Conservation (phyloP, 345 rosid genomes). For the Carallia pectinifolia region DNA sequence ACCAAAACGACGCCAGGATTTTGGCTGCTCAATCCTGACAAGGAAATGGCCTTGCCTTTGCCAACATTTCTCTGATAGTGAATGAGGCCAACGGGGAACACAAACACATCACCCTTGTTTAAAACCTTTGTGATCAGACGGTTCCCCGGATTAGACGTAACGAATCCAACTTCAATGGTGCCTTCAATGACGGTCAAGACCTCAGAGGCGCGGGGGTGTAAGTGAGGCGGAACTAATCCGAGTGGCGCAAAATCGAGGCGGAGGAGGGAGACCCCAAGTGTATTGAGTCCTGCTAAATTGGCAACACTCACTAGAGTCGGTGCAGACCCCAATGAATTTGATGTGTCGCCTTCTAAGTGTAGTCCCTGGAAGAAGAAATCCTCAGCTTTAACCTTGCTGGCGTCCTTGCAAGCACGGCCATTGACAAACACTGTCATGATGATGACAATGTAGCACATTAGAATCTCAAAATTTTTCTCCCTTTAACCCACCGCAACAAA, state of each 20-base stretch:
- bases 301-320: not conserved
- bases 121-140: constrained; percentile 1
- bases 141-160: not conserved
- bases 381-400: not conserved
- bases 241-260: not conserved
- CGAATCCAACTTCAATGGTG: not conserved
- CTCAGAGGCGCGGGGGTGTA: not conserved
- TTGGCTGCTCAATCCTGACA: constrained; percentile 1
- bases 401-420: constrained; percentile 14
- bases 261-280: constrained; percentile 9
- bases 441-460: too few relatives aligned
- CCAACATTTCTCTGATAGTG: constrained; percentile 7
- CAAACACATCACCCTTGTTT: constrained; percentile 3
- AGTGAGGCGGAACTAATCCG: constrained; percentile 4
- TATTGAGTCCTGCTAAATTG: constrained; percentile 13
- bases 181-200: constrained; percentile 6
- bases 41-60: not conserved
- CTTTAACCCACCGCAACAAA: too few relatives aligned
- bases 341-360: not conserved
- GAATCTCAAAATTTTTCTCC: too few relatives aligned
- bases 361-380: constrained; percentile 11
- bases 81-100: not conserved
- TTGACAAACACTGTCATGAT: not conserved
- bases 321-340: not conserved
- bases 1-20: not conserved